These are phyloP conservation scores for Zymoseptoria pseudotritici DNA, from an alignment of 2,329 filamentous ascomycete species.

Conservation along the genomic window DNA sequence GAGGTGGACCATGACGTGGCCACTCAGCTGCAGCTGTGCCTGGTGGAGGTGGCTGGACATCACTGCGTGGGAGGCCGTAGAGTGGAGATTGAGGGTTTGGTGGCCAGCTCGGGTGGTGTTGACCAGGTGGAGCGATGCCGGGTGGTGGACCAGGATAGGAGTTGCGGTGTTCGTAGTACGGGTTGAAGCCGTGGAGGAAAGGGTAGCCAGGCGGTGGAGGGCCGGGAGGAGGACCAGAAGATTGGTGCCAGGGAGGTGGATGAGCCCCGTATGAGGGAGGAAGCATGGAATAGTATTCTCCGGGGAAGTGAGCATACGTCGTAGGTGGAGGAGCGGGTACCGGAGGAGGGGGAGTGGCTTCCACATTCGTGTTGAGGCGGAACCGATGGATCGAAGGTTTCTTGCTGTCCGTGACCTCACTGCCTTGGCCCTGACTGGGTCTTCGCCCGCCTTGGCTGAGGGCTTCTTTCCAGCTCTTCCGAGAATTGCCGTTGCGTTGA, in stretches of 20 bases:
- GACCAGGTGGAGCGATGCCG: background rate
- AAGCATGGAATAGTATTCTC: conserved; percentile 6
- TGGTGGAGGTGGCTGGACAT: conserved; percentile 2
- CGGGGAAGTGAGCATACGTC: conserved; percentile 4
- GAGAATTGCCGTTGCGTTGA: conserved; percentile 13
- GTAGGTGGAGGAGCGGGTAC: conserved; percentile 5
- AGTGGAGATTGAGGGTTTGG: background rate
- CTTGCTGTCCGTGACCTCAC: background rate
- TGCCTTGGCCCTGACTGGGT: conserved; percentile 1
- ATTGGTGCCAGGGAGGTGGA: background rate
- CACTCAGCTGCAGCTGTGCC: conserved; percentile 2
- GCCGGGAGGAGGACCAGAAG: background rate
- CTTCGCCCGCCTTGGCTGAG: background rate
- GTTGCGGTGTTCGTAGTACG: background rate
- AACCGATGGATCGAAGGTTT: conserved; percentile 7
- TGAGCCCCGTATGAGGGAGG: conserved; percentile 6
- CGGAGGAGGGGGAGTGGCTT: background rate
- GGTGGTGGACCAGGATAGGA: background rate
- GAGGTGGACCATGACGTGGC: conserved; percentile 3
- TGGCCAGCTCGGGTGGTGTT: background rate
- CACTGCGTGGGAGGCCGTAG: conserved; percentile 7
- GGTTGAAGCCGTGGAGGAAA: background rate
- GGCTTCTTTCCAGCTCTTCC: conserved; percentile 11
- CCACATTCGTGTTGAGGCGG: conserved; percentile 2
- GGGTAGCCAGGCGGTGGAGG: background rate